Conservation (phyloP, 768 basidiomycete genomes). For the Serendipita sp. region DNA sequence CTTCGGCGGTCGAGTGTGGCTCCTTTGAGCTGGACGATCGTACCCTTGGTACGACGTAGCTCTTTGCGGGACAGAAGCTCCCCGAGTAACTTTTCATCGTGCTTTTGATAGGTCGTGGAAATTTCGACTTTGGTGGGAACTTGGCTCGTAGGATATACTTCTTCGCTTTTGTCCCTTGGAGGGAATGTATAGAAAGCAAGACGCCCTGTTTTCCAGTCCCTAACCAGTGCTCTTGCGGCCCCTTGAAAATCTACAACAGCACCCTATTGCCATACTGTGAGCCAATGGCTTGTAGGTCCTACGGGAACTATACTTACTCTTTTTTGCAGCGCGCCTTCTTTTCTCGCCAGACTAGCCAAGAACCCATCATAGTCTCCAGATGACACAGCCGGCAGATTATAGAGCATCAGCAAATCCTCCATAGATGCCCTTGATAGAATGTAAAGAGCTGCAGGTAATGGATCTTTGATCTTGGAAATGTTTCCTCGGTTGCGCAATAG, state of each 20-base stretch:
- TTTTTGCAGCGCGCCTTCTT: conserved; percentile 49
- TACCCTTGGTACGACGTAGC: not conserved
- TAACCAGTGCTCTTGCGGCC: conserved; percentile 63
- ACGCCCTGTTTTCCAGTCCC: conserved; percentile 69
- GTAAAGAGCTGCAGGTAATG: conserved; percentile 50
- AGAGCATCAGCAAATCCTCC: conserved; percentile 82
- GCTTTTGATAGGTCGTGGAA: not conserved
- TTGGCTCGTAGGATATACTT: not conserved
- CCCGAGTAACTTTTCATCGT: not conserved
- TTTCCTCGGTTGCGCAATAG: conserved; percentile 65
- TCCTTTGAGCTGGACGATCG: not conserved
- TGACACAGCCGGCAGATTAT: conserved; percentile 66
- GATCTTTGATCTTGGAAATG: conserved; percentile 75
- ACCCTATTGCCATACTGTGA: conserved; percentile 29
- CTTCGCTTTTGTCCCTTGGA: conserved; percentile 15
- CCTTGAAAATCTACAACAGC: conserved; percentile 56
- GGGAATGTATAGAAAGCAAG: conserved; percentile 60
- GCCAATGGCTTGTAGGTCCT: conserved; percentile 7
- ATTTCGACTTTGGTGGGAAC: not conserved
- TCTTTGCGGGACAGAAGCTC: not conserved
- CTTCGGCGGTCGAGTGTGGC: not conserved
- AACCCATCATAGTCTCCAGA: conserved; percentile 55
- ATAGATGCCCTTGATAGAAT: conserved; percentile 51
- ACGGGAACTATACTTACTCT: conserved; percentile 34
- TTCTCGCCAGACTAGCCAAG: conserved; percentile 60